phyloP scores from a whole-genome alignment of 495 filamentous ascomycete genomes.

The Hyaloscypha finlandica region DNA sequence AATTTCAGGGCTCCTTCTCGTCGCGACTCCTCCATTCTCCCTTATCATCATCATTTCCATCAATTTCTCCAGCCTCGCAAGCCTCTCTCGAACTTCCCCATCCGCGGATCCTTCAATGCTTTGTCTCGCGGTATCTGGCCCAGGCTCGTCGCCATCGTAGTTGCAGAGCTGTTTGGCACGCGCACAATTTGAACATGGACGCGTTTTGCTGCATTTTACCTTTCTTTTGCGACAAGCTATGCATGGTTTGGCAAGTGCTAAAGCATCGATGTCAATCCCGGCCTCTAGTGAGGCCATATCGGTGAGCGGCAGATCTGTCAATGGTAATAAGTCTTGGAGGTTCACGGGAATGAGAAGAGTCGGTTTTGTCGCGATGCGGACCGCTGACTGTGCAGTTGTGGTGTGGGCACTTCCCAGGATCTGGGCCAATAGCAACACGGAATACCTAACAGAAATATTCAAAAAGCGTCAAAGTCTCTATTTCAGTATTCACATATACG shows the following conservation, averaged over 20 bases:
- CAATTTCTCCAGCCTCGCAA: conserved; percentile 15
- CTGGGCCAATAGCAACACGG: too few species aligned
- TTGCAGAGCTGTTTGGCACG: conserved; percentile 25
- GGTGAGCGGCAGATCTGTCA: too few species aligned
- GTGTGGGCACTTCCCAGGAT: too few species aligned
- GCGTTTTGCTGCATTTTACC: conserved; percentile 36
- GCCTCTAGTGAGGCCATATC: too few species aligned
- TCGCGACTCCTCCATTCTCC: not conserved
- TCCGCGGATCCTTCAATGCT: conserved; percentile 1
- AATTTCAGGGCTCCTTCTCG: not conserved
- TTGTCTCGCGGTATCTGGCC: not conserved
- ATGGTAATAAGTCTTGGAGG: too few species aligned
- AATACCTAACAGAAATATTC: too few species aligned
- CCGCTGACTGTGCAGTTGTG: too few species aligned
- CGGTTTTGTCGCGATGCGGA: too few species aligned
- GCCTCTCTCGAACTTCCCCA: conserved; percentile 16
- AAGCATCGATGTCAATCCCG: not conserved
- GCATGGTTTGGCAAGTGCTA: conserved; percentile 12
- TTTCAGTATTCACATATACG: too few species aligned
- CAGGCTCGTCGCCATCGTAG: conserved; percentile 14
- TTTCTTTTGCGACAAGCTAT: conserved; percentile 34
- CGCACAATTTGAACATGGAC: conserved; percentile 37
- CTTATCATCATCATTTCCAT: conserved; percentile 17
- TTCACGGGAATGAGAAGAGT: too few species aligned
- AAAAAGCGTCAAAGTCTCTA: too few species aligned